These are phyloP conservation scores for Suillus subluteus DNA, from an alignment of 768 basidiomycete species.

Conservation along the genomic window DNA sequence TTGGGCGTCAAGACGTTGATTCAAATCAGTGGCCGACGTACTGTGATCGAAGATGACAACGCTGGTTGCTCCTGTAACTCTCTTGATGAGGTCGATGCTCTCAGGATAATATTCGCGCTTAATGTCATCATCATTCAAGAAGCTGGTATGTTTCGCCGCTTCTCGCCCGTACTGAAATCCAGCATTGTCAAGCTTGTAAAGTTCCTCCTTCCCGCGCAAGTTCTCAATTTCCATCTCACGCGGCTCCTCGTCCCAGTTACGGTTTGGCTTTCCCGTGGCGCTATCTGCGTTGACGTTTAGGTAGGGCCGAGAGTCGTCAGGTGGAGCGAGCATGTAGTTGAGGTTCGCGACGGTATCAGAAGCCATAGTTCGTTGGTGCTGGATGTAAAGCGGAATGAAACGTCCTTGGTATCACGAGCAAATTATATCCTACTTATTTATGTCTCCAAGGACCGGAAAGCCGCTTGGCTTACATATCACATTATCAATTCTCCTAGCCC, in stretches of 20 bases:
- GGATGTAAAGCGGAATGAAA: not conserved
- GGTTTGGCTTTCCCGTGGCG: conserved; percentile 13
- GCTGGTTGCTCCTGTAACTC: conserved; percentile 40
- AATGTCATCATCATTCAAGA: conserved; percentile 40
- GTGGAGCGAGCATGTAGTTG: conserved; percentile 22
- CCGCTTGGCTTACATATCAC: not conserved
- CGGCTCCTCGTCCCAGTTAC: conserved; percentile 27
- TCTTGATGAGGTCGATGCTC: conserved; percentile 40
- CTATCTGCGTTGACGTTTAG: conserved; percentile 22
- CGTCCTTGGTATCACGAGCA: not conserved
- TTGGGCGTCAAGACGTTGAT: no score
- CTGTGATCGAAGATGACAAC: conserved; percentile 48
- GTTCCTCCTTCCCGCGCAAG: conserved; percentile 37
- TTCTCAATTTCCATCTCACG: conserved; percentile 32
- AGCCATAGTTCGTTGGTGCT: not conserved
- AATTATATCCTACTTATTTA: not conserved
- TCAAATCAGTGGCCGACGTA: conserved; percentile 16
- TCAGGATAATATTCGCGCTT: conserved; percentile 44
- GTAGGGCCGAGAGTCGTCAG: conserved; percentile 24
- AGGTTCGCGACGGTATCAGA: conserved; percentile 21
- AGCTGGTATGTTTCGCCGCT: conserved; percentile 30
- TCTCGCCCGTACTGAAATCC: conserved; percentile 40
- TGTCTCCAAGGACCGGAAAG: not conserved
- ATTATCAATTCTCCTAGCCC: not conserved
- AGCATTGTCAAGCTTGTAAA: conserved; percentile 35